These are phyloP conservation scores for Magnusiomyces clavatus DNA, from an alignment of 1,139 yeast species.

Conservation along the genomic window DNA sequence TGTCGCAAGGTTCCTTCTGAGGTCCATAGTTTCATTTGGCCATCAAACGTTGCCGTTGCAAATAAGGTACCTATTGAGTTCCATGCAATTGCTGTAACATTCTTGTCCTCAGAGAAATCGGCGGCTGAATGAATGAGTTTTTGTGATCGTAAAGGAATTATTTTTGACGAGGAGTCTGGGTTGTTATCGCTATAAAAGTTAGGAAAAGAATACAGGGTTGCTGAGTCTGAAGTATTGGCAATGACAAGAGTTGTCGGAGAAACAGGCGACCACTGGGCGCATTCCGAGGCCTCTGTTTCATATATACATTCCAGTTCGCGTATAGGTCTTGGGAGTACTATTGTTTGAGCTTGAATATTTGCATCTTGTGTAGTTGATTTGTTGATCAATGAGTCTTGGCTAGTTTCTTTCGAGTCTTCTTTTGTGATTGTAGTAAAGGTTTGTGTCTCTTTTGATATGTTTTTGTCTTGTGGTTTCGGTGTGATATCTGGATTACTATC, in stretches of 20 bases:
- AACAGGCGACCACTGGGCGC: conserved; percentile 23
- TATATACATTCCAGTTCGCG: conserved; percentile 10
- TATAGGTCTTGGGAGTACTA: conserved; percentile 9
- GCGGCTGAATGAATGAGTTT: conserved; percentile 11
- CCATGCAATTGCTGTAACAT: conserved; percentile 29
- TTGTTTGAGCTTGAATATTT: conserved; percentile 9
- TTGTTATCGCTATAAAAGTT: conserved; percentile 3
- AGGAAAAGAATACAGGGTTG: conserved; percentile 10
- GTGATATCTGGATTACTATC: background rate
- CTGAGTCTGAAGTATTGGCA: conserved; percentile 13
- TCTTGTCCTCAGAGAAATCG: conserved; percentile 18
- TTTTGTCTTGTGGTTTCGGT: too few species aligned
- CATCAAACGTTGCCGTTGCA: conserved; percentile 31
- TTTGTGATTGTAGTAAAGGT: too few species aligned
- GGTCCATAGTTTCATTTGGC: conserved; percentile 30
- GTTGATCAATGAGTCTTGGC: background rate
- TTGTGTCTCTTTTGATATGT: background rate
- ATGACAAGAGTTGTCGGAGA: conserved; percentile 17
- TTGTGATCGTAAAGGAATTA: conserved; percentile 2
- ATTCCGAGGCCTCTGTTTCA: conserved; percentile 16
- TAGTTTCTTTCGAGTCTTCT: background rate
- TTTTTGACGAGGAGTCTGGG: conserved; percentile 1
- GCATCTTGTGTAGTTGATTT: conserved; percentile 7
- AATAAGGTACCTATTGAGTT: conserved; percentile 24
- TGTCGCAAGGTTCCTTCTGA: conserved; percentile 40